These are phyloP conservation scores for Pilasporangium apinafurcum DNA, from an alignment of 352 stramenopile genomes.

Conservation along the genomic window DNA sequence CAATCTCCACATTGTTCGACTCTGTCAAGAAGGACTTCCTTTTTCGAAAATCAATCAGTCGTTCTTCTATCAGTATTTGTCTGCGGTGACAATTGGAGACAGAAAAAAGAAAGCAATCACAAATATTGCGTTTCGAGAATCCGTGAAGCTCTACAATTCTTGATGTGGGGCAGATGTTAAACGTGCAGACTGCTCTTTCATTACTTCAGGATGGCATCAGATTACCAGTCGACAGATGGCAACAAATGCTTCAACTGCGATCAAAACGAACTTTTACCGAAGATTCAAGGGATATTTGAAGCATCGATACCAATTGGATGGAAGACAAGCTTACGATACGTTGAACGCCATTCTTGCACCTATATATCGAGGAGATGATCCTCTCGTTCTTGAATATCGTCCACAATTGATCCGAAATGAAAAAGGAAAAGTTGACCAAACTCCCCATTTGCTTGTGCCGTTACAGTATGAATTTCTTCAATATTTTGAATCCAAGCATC, in stretches of 20 bases:
- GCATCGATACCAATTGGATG: slow-evolving; percentile 1
- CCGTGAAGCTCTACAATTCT: background rate
- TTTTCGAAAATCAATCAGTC: background rate
- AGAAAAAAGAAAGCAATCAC: background rate
- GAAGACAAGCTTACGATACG: slow-evolving; percentile 2
- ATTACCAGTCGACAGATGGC: slow-evolving; percentile 1
- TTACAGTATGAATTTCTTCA: slow-evolving; percentile 1
- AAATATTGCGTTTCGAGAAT: background rate
- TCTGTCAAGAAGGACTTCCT: background rate
- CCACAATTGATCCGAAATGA: background rate
- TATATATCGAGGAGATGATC: background rate
- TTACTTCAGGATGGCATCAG: background rate
- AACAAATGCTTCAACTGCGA: background rate
- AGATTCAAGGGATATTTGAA: slow-evolving; percentile 3
- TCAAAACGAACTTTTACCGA: slow-evolving; percentile 3
- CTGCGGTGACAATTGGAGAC: background rate
- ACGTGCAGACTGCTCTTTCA: background rate
- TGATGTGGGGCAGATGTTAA: background rate
- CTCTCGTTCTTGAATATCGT: slow-evolving; percentile 1
- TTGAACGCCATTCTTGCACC: slow-evolving; percentile 2
- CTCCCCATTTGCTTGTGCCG: background rate
- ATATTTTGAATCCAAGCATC: slow-evolving; percentile 1
- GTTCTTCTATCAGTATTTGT: slow-evolving; percentile 1
- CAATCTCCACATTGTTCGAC: slow-evolving; percentile 1
- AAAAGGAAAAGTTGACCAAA: background rate